These are phyloP conservation scores for Monosporascus sp. DNA, from an alignment of 2,329 filamentous ascomycete species.

Conservation along the genomic window DNA sequence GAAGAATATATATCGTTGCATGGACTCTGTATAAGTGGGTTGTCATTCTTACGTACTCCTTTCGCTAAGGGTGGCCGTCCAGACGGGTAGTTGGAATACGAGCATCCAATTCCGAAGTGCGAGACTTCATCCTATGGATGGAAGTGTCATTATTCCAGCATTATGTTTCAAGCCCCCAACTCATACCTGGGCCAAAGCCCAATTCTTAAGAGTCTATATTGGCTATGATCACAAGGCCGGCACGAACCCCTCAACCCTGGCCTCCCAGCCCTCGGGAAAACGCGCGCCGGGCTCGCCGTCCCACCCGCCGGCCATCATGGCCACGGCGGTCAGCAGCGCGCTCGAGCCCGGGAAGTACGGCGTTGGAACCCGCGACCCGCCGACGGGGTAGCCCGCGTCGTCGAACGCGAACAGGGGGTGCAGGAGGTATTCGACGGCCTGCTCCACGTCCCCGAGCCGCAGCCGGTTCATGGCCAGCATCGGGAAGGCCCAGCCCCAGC, in stretches of 20 bases:
- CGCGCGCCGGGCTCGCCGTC: constrained; percentile 41
- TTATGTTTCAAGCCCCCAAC: too few relatives aligned
- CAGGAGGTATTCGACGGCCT: constrained; percentile 39
- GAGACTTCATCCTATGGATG: too few relatives aligned
- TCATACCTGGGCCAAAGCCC: too few relatives aligned
- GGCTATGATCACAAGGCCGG: constrained; percentile 24
- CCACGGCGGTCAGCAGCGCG: constrained; percentile 45
- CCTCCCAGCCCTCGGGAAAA: constrained; percentile 44
- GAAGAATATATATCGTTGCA: too few relatives aligned
- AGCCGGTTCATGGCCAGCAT: constrained; percentile 41
- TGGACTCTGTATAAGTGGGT: too few relatives aligned
- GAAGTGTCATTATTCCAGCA: too few relatives aligned
- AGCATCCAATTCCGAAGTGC: too few relatives aligned
- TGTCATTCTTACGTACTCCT: too few relatives aligned
- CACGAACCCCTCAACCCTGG: constrained; percentile 42
- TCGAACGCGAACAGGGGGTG: constrained; percentile 49
- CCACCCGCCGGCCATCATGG: constrained; percentile 55
- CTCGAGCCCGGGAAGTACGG: constrained; percentile 52
- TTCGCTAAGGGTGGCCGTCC: too few relatives aligned
- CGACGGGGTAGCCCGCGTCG: constrained; percentile 50
- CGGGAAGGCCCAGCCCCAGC: constrained; percentile 40
- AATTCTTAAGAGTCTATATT: background rate
- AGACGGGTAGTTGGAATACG: too few relatives aligned
- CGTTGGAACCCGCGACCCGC: constrained; percentile 47
- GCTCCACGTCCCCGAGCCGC: constrained; percentile 32